Base-by-base conservation (phyloP, 2,329 filamentous ascomycete species). In the Pleurostoma richardsiae region DNA sequence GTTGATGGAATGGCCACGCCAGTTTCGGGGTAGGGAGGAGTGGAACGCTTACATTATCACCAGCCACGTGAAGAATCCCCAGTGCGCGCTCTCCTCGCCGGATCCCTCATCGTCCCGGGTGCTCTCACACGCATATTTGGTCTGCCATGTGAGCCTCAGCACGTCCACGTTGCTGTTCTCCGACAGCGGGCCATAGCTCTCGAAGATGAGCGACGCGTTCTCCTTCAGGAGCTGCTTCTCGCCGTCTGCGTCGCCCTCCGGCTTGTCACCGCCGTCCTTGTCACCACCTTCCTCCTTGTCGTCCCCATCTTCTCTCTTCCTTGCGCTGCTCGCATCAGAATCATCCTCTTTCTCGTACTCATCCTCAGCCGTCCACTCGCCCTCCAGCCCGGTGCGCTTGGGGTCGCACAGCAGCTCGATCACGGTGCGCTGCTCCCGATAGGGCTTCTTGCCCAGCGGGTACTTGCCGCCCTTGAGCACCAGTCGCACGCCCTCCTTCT, bases 1-100 rank as follows among this genome's bases (percentile, higher is more conserved):
- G 44, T 42, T 41, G 28, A 39, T 42, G 39, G 29, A 28, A 40
- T 29, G 33, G 26, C 27, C 19, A 2, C n/a, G 28, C n/a, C 5
- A 28, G 10, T 29, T 39, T 6, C 27, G 39, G 30, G 11, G 29
- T 29, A 43, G 39, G 31, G 41, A 42, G 43, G 39, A 47, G 40
- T 29, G 11, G 30, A 10, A 42, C 4, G 53, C 88, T 76, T 70
- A 95, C 90, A 97, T 82, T 56, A 99, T 83, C 56, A 97, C 81
- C 60, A 97, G 80, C 94, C 94, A 99, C 19, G 92, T 96, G 61
- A 97, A 97, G 74, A 96, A 94, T 2, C 94, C 94, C 94, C 92
- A 97, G 61, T 82, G 77, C 19, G 66, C 66, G 45, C 74, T 72
- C 48, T 72, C 71, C 48, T 61, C 54, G 38, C 60, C 59, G 46